These are phyloP conservation scores for Pseudogymnoascus sp. DNA, from an alignment of 2,329 filamentous ascomycete genomes.

Conservation along the genomic window DNA sequence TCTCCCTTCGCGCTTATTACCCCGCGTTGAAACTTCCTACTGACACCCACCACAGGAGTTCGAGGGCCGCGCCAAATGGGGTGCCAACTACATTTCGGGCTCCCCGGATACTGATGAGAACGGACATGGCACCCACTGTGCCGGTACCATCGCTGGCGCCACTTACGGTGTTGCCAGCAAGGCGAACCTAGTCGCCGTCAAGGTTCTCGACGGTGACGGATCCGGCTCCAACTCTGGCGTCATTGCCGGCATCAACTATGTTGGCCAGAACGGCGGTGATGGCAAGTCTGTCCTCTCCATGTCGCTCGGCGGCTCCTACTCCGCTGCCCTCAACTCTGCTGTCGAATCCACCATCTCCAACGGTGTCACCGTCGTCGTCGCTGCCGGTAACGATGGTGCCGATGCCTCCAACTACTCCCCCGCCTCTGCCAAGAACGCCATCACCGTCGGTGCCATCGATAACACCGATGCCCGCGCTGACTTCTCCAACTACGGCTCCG, in stretches of 20 bases:
- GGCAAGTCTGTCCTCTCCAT: slow-evolving; percentile 43
- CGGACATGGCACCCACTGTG: slow-evolving; percentile 33
- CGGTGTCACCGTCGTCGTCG: slow-evolving; percentile 44
- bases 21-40: not conserved
- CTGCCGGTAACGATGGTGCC: slow-evolving; percentile 43
- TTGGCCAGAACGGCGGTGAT: slow-evolving; percentile 24
- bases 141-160: slow-evolving; percentile 30
- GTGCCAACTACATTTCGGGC: slow-evolving; percentile 26
- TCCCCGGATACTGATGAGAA: slow-evolving; percentile 25
- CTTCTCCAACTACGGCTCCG: slow-evolving; percentile 43
- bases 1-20: not conserved
- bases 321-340: slow-evolving; percentile 40
- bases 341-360: slow-evolving; percentile 36
- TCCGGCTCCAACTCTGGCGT: slow-evolving; percentile 29
- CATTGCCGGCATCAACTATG: slow-evolving; percentile 31
- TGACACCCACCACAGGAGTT: slow-evolving; percentile 22
- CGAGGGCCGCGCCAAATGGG: slow-evolving; percentile 28
- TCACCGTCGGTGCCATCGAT: slow-evolving; percentile 45
- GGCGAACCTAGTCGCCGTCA: slow-evolving; percentile 32
- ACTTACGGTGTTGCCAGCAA: slow-evolving; percentile 35
- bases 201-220: slow-evolving; percentile 28
- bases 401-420: slow-evolving; percentile 37
- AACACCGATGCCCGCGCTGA: slow-evolving; percentile 30
- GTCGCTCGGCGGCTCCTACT: slow-evolving; percentile 42
- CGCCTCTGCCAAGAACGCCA: slow-evolving; percentile 37